These are phyloP conservation scores for Bromus sterilis DNA, from an alignment of 176 grass and related monocot genomes.

Conservation along the genomic window DNA sequence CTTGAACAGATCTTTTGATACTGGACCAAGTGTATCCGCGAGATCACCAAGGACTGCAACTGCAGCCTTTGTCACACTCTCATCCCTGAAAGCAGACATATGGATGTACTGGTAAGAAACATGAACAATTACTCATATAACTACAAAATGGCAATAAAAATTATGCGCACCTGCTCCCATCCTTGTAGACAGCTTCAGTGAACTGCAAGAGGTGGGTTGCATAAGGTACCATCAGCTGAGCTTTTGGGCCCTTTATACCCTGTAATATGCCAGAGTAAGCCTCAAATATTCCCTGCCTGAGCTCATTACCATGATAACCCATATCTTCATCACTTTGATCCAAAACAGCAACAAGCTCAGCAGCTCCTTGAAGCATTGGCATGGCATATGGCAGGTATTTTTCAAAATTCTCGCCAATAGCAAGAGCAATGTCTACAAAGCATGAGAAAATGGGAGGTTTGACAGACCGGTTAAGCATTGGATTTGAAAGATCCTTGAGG, in stretches of 20 bases:
- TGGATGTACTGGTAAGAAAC: neutral
- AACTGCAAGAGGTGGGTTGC: slow-evolving; percentile 60
- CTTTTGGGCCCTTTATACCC: slow-evolving; percentile 71
- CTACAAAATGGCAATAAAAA: neutral
- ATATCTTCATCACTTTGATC: slow-evolving; percentile 73
- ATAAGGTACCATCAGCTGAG: slow-evolving; percentile 73
- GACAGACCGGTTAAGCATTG: slow-evolving; percentile 74
- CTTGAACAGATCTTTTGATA: slow-evolving; percentile 54
- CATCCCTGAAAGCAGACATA: slow-evolving; percentile 43
- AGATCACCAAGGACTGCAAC: slow-evolving; percentile 82
- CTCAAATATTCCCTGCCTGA: slow-evolving; percentile 77
- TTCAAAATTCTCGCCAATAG: slow-evolving; percentile 73
- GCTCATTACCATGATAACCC: slow-evolving; percentile 79
- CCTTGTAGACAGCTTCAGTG: slow-evolving; percentile 67
- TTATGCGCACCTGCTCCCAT: slow-evolving; percentile 48
- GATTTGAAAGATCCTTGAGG: slow-evolving; percentile 78
- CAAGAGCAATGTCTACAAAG: slow-evolving; percentile 84
- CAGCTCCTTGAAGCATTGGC: slow-evolving; percentile 81
- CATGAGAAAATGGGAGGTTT: slow-evolving; percentile 83
- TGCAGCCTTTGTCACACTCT: slow-evolving; percentile 75
- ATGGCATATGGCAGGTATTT: slow-evolving; percentile 75
- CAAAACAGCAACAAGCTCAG: slow-evolving; percentile 48
- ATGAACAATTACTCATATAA: neutral
- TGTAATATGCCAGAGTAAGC: slow-evolving; percentile 91
- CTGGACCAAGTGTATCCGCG: slow-evolving; percentile 52